Conservation (phyloP, 352 stramenopile species). For the Discostella stelligera region DNA sequence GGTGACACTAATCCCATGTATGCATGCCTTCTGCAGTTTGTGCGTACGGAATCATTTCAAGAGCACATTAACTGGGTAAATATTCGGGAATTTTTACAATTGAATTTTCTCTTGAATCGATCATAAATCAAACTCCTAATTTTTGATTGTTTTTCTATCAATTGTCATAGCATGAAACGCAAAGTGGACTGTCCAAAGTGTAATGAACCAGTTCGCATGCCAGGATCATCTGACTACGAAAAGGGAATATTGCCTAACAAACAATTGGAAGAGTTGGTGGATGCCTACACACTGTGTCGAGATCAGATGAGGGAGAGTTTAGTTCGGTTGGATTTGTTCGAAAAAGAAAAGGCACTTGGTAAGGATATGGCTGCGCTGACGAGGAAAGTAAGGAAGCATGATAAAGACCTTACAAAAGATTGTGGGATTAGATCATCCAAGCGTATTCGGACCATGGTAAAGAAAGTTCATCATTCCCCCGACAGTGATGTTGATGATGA, state of each 20-base stretch:
- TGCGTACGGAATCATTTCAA: slow-evolving; percentile 41
- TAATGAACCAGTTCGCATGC: slow-evolving; percentile 2
- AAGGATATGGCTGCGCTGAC: background rate
- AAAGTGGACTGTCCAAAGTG: slow-evolving; percentile 9
- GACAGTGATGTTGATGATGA: slow-evolving; percentile 13
- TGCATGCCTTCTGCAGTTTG: slow-evolving; percentile 44
- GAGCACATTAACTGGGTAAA: slow-evolving; percentile 7
- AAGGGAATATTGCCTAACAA: slow-evolving; percentile 26
- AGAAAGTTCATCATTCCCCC: slow-evolving; percentile 3
- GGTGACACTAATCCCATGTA: slow-evolving; percentile 28
- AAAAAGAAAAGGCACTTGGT: slow-evolving; percentile 14
- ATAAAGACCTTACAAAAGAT: background rate
- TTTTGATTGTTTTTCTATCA: background rate
- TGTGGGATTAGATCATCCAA: slow-evolving; percentile 1
- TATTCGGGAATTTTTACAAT: slow-evolving; percentile 9
- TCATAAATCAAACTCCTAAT: background rate
- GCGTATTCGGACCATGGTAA: slow-evolving; percentile 9
- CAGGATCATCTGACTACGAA: slow-evolving; percentile 16
- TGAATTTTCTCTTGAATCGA: slow-evolving; percentile 12
- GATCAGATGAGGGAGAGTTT: slow-evolving; percentile 18
- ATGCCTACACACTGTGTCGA: slow-evolving; percentile 26
- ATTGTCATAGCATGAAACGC: background rate
- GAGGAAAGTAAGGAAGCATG: background rate
- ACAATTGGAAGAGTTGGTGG: slow-evolving; percentile 21
- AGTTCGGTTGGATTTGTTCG: slow-evolving; percentile 24